phyloP scores from a whole-genome alignment of 768 basidiomycete species.

The Cubamyces lactineus region DNA sequence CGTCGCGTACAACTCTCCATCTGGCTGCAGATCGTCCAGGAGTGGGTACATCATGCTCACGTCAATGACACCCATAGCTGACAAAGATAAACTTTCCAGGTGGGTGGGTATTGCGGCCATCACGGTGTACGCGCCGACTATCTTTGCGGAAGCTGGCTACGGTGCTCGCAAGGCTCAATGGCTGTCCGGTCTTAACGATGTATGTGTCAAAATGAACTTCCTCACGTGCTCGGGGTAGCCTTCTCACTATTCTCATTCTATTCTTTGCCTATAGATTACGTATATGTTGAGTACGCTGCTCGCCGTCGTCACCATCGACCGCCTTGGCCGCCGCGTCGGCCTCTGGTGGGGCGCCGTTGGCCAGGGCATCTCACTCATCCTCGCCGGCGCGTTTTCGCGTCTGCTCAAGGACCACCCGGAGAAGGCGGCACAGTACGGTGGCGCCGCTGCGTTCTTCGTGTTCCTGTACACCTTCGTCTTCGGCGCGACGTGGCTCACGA shows the following conservation, averaged over 20 bases:
- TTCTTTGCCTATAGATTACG: constrained; percentile 37
- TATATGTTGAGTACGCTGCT: constrained; percentile 47
- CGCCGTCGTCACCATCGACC: constrained; percentile 47
- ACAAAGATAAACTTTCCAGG: constrained; percentile 23
- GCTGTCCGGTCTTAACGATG: constrained; percentile 49
- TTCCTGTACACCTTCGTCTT: constrained; percentile 48
- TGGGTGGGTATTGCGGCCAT: constrained; percentile 52
- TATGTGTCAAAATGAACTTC: constrained; percentile 22
- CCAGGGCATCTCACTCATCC: constrained; percentile 43
- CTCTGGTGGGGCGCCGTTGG: constrained; percentile 51
- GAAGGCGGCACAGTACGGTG: constrained; percentile 43
- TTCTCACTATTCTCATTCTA: background rate
- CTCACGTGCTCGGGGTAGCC: background rate
- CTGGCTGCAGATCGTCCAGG: constrained; percentile 51
- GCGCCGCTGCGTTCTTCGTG: constrained; percentile 47
- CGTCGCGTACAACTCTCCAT: constrained; percentile 47
- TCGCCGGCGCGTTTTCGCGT: constrained; percentile 46
- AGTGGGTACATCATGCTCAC: constrained; percentile 31
- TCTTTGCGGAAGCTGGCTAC: constrained; percentile 49
- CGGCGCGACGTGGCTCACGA: constrained; percentile 52
- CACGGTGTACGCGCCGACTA: constrained; percentile 49
- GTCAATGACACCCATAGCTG: background rate
- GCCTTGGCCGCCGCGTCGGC: constrained; percentile 47
- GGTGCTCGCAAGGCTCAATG: constrained; percentile 46
- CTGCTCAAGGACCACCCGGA: constrained; percentile 46